Conservation (phyloP, 768 basidiomycete species). For the Termitomyces bulborhizus region DNA sequence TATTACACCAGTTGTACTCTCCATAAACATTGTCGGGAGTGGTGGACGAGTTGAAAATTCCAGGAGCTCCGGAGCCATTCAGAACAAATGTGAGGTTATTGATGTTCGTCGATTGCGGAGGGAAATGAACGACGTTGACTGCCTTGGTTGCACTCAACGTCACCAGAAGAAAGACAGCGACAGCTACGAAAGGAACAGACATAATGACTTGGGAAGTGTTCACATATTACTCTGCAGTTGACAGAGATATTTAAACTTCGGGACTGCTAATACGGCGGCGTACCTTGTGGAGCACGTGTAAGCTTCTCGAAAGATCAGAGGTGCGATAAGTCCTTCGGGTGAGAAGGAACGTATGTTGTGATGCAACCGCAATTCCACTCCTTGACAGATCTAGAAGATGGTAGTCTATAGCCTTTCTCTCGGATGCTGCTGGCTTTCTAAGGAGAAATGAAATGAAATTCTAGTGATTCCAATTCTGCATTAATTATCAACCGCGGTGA, state of each 20-base stretch:
- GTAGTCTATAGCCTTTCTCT: not conserved
- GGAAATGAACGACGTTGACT: slow-evolving; percentile 28
- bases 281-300: not conserved
- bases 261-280: not conserved
- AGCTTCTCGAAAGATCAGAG: not conserved
- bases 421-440: too few species aligned
- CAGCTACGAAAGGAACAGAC: not conserved
- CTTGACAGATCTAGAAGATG: not conserved
- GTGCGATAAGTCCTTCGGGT: not conserved
- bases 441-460: not conserved
- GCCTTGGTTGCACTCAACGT: slow-evolving; percentile 9
- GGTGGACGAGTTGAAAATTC: slow-evolving; percentile 36
- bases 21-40: slow-evolving; percentile 36
- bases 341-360: not conserved
- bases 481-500: too few species aligned
- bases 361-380: not conserved
- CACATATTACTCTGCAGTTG: not conserved
- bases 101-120: slow-evolving; percentile 30
- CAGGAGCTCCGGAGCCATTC: slow-evolving; percentile 37
- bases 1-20: slow-evolving; percentile 48
- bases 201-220: slow-evolving; percentile 1
- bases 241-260: not conserved
- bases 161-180: slow-evolving; percentile 10
- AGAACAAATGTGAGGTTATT: slow-evolving; percentile 40
- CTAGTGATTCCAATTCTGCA: not conserved